A percentile compares a stretch with the other conserved stretches of the same genome.
phyloP scores from a whole-genome alignment of 176 grass and related monocot genomes.

The Bolboschoenus planiculmis region DNA sequence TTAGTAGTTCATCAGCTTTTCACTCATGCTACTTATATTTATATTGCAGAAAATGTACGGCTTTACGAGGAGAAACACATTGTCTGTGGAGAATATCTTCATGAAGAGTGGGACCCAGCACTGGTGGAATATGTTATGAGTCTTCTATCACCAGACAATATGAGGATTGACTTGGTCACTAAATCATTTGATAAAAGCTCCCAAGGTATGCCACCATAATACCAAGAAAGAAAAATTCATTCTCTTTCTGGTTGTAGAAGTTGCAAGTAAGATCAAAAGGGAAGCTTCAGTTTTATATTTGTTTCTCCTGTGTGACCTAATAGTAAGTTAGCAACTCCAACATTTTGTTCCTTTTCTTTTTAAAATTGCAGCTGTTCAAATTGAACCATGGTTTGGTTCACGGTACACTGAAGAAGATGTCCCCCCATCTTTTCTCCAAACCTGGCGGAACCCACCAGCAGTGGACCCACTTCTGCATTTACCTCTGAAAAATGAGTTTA shows the following conservation, averaged over 20 bases:
- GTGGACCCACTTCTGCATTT: constrained; percentile 65
- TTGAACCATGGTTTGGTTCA: constrained; percentile 92
- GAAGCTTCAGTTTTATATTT: neutral
- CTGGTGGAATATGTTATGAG: constrained; percentile 61
- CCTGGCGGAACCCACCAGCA: constrained; percentile 53
- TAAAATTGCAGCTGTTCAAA: constrained; percentile 50
- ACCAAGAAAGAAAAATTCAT: too few species aligned
- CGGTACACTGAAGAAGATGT: constrained; percentile 88
- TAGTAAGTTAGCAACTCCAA: neutral
- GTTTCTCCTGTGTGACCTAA: neutral
- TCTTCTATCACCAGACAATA: constrained; percentile 85
- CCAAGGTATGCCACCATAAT: constrained; percentile 45
- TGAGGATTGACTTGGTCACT: constrained; percentile 76
- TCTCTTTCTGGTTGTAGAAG: too few species aligned
- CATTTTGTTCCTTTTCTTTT: neutral
- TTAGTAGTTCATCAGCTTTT: neutral
- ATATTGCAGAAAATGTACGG: constrained; percentile 71
- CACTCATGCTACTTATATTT: constrained; percentile 3
- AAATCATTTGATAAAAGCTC: constrained; percentile 89
- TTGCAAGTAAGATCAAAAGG: neutral
- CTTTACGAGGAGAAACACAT: constrained; percentile 77
- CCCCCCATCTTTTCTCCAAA: constrained; percentile 54
- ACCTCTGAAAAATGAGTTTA: constrained; percentile 80
- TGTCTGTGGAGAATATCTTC: constrained; percentile 79
- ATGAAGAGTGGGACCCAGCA: constrained; percentile 74